Percentiles rank a stretch among this genome's conserved stretches.
phyloP scores from a whole-genome alignment of 305 asterid species.

The Fraxinus greggii region DNA sequence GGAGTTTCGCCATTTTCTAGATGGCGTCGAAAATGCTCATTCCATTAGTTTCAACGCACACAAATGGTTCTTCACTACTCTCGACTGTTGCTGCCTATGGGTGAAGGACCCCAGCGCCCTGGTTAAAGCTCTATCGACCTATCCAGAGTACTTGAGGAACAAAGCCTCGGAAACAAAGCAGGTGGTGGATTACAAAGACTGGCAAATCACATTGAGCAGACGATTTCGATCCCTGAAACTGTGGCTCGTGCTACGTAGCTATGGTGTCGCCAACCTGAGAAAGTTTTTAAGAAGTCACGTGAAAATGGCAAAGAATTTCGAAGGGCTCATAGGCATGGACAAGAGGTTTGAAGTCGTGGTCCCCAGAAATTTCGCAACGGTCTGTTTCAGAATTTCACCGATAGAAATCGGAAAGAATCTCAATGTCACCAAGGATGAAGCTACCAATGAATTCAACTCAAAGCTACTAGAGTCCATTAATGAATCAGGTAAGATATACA shows the following conservation, averaged over 20 bases:
- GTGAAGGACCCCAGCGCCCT: slow-evolving; percentile 53
- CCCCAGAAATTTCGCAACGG: slow-evolving; percentile 65
- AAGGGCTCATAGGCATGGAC: slow-evolving; percentile 54
- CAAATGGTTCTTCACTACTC: slow-evolving; percentile 62
- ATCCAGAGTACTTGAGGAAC: slow-evolving; percentile 57
- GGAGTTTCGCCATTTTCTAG: slow-evolving; percentile 51
- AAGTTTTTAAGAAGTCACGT: slow-evolving; percentile 53
- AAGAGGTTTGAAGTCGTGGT: slow-evolving; percentile 64
- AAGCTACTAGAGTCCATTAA: slow-evolving; percentile 57
- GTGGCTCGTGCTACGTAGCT: slow-evolving; percentile 71
- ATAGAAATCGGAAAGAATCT: slow-evolving; percentile 31
- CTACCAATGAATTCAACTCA: slow-evolving; percentile 44
- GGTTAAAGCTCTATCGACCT: slow-evolving; percentile 50
- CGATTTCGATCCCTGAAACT: slow-evolving; percentile 61
- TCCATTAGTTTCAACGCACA: slow-evolving; percentile 71
- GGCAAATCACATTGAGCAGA: slow-evolving; percentile 70
- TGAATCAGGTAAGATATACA: slow-evolving; percentile 55
- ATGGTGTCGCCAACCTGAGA: slow-evolving; percentile 55
- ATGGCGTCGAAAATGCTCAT: slow-evolving; percentile 56
- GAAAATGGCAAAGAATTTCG: slow-evolving; percentile 65
- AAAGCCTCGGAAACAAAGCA: slow-evolving; percentile 55
- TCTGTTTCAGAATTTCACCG: slow-evolving; percentile 57
- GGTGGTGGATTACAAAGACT: slow-evolving; percentile 70
- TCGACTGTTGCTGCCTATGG: slow-evolving; percentile 75
- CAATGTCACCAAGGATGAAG: slow-evolving; percentile 32